A percentile compares a stretch with the other conserved stretches of the same genome.
These are phyloP conservation scores for Xylaria telfairii DNA, from an alignment of 495 filamentous ascomycete species.

Conservation along the genomic window DNA sequence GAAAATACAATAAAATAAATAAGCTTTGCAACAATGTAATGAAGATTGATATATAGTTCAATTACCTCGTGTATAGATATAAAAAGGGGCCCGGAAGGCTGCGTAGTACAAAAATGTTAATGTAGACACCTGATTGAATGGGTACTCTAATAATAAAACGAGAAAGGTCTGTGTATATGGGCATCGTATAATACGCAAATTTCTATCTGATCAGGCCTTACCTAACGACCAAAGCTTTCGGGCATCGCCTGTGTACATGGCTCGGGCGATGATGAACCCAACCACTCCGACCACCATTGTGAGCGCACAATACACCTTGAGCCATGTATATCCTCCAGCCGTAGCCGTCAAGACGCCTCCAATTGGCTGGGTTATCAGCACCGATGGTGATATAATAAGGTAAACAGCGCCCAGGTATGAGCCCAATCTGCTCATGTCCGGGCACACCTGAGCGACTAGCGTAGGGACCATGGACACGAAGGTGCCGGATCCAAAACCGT, in stretches of 20 bases:
- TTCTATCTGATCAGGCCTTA: background rate
- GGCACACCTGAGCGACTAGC: slow-evolving; percentile 35
- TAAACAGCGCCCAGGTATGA: slow-evolving; percentile 31
- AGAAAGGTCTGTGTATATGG: no score
- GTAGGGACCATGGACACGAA: slow-evolving; percentile 33
- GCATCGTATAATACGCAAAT: no score
- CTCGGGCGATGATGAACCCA: slow-evolving; percentile 3
- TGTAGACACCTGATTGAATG: no score
- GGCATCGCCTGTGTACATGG: background rate
- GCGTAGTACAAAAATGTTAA: no score
- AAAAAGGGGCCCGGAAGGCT: no score
- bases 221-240: background rate
- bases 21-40: no score
- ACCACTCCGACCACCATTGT: slow-evolving; percentile 12
- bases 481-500: slow-evolving; percentile 57
- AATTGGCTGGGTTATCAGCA: slow-evolving; percentile 22
- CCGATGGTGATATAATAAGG: slow-evolving; percentile 22
- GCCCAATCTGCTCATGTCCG: slow-evolving; percentile 29
- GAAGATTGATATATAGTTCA: no score
- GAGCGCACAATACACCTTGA: slow-evolving; percentile 21
- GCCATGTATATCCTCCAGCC: slow-evolving; percentile 16
- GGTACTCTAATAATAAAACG: no score
- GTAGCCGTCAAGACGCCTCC: slow-evolving; percentile 19
- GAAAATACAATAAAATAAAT: no score
- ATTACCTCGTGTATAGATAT: no score